Base-by-base conservation (phyloP, 164 flowering plant genomes). In the Sedum album region DNA sequence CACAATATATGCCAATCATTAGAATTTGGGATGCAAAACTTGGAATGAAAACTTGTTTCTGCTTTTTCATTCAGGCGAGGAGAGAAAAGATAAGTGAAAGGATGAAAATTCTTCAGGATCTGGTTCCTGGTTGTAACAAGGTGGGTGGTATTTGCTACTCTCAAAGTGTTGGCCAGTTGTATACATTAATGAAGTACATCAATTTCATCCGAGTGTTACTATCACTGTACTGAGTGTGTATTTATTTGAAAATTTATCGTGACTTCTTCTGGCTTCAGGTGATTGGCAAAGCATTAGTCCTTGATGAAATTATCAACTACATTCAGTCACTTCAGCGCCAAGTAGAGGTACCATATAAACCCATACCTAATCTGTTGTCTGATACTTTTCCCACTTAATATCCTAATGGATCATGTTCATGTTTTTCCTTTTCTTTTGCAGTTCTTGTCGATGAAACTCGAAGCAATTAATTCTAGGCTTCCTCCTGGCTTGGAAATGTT, bases 231-330 rank as follows among this genome's bases (percentile, higher is more conserved):
- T 10, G 41, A 38, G 41, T 38, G 41, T 10, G 6, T 38, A 38
- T 6, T 38, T 38, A 38, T 6, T 38, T 6, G 10, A 38, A 38
- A 6, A 1, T 38, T 38, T 38, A 38, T 38, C 10, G 6, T 38
- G 41, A 41, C 46, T 41, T 72, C 60, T 36, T 25, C 39, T 60
- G 66, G 60, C 9, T 76, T 66, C 83, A 87, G 92, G 89, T 87
- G 51, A 85, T 85, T 63, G 89, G 96, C 25, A 90, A 86, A 77
- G 91, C 96, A 1, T 72, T 90, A 33, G 90, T 90, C 66, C 90
- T 90, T 65, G 96, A 90, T 73, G 96, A 90, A 80, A 90, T 90
- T 33, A 90, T 90, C 15, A 90, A 90, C 76, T 90, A 90, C 72
- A 85, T 90, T 51, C 96, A 88, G 71, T 88, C 96, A 28, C 75